Evolutionary conservation across 176 grass and related monocot genomes (phyloP).

Genomic region (Zea mays): Zm-B73-REFERENCE-NAM-5.0 NC_050102.1:181204001-181204500

Average conservation of each 20-base stretch:
- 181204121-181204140: constrained; percentile 28
- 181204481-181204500: constrained; percentile 53
- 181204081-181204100: constrained; percentile 49
- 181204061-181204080: constrained; percentile 52
- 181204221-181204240: constrained; percentile 21
- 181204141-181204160: constrained; percentile 37
- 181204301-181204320: constrained; percentile 23
- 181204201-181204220: constrained; percentile 47
- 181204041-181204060: constrained; percentile 38
- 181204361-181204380: constrained; percentile 76
- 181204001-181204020: background rate
- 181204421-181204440: constrained; percentile 57
- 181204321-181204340: constrained; percentile 51
- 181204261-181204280: background rate
- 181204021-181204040: constrained; percentile 22
- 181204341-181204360: constrained; percentile 60
- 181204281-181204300: constrained; percentile 6
- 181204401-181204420: constrained; percentile 53
- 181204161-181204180: constrained; percentile 55
- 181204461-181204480: constrained; percentile 71
- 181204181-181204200: constrained; percentile 55
- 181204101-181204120: constrained; percentile 47
- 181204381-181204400: constrained; percentile 58
- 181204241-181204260: no score
- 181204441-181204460: constrained; percentile 69